These are phyloP conservation scores for Tirmania nivea DNA, from an alignment of 495 filamentous ascomycete species.

Conservation along the genomic window DNA sequence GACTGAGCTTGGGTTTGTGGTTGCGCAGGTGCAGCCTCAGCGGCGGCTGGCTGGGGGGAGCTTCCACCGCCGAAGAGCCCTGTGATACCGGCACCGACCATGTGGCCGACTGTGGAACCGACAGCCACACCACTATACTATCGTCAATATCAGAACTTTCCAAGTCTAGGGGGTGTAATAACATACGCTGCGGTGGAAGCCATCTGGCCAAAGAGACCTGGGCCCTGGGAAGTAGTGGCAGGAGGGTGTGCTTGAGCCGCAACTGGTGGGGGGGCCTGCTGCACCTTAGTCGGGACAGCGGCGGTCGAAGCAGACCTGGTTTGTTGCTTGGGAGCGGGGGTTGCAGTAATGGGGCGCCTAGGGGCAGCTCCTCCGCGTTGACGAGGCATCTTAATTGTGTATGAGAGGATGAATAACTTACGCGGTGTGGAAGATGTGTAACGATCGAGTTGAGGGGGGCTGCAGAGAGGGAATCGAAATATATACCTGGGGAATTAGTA, in stretches of 20 bases:
- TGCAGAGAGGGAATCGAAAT: too few relatives aligned
- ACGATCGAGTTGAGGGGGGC: neutral
- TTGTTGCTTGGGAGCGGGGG: slow-evolving; percentile 37
- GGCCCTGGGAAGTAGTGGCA: slow-evolving; percentile 28
- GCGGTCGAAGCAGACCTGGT: slow-evolving; percentile 43
- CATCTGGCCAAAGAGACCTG: slow-evolving; percentile 51
- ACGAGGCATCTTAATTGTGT: slow-evolving; percentile 44
- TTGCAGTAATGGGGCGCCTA: slow-evolving; percentile 39
- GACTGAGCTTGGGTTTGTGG: slow-evolving; percentile 23
- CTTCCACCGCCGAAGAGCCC: slow-evolving; percentile 36
- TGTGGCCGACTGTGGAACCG: slow-evolving; percentile 85
- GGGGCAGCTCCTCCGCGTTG: slow-evolving; percentile 51
- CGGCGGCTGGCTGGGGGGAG: slow-evolving; percentile 30
- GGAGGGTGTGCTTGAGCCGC: slow-evolving; percentile 22
- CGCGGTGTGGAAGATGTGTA: too few relatives aligned
- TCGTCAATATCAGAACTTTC: slow-evolving; percentile 30
- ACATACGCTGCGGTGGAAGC: neutral
- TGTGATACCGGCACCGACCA: slow-evolving; percentile 39
- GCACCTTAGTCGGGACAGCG: slow-evolving; percentile 29
- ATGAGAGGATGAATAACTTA: slow-evolving; percentile 4
- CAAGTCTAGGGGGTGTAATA: neutral
- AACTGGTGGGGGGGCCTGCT: slow-evolving; percentile 27
- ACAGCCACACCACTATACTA: slow-evolving; percentile 62
- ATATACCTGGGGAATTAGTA: too few relatives aligned
- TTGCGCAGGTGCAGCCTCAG: slow-evolving; percentile 27